Evolutionary conservation across 2,329 filamentous ascomycete species (phyloP).

Genomic region (Cercospora nicotianae): DNA sequence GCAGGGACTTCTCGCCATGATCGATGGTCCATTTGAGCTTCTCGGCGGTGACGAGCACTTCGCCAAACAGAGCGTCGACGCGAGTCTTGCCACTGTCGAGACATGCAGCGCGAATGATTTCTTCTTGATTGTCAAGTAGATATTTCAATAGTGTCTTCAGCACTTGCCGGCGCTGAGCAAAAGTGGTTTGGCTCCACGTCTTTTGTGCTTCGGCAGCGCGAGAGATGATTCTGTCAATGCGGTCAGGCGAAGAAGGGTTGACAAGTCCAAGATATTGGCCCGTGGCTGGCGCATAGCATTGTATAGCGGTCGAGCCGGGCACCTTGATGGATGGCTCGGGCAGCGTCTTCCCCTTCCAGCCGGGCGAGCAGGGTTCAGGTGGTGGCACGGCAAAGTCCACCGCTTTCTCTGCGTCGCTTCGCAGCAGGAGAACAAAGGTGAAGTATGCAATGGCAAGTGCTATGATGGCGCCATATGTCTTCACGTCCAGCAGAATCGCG

Average conservation of each 20-base stretch:
- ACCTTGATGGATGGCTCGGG: constrained; percentile 63
- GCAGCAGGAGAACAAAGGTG: constrained; percentile 5
- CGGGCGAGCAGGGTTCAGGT: constrained; percentile 59
- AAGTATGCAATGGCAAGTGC: constrained; percentile 11
- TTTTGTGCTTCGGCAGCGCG: constrained; percentile 72
- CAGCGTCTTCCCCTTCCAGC: constrained; percentile 58
- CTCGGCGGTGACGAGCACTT: constrained; percentile 90
- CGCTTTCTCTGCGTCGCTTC: constrained; percentile 24
- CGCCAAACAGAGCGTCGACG: constrained; percentile 88
- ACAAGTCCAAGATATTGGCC: constrained; percentile 77
- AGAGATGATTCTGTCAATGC: constrained; percentile 76
- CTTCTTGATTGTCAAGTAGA: constrained; percentile 83
- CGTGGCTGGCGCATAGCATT: constrained; percentile 87
- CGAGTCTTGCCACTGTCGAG: constrained; percentile 95
- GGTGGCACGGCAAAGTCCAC: constrained; percentile 44
- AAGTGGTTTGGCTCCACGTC: constrained; percentile 75
- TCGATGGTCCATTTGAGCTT: constrained; percentile 92
- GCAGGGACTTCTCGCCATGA: constrained; percentile 81
- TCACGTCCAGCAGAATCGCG: constrained; percentile 1
- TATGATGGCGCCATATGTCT: neutral
- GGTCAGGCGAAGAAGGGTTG: constrained; percentile 72
- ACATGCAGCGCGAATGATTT: constrained; percentile 81
- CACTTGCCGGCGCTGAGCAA: constrained; percentile 74
- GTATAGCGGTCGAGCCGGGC: constrained; percentile 66
- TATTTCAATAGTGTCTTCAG: constrained; percentile 78